Evolutionary conservation across 2,329 filamentous ascomycete species (phyloP).

Genomic region (Chaetomium sp.): DNA sequence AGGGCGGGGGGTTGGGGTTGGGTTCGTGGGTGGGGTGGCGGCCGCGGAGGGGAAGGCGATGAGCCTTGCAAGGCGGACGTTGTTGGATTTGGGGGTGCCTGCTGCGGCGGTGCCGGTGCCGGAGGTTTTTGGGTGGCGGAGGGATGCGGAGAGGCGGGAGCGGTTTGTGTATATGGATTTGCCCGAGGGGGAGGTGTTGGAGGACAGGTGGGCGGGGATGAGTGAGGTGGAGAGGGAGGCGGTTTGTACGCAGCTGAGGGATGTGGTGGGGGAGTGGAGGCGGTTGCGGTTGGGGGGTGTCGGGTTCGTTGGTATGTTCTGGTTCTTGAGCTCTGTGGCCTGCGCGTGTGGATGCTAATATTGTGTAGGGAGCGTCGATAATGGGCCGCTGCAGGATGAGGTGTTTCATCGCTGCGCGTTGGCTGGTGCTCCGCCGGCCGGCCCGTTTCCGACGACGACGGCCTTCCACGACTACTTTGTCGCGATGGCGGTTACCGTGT

Average conservation of each 20-base stretch:
- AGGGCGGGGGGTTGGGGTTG: too few species aligned
- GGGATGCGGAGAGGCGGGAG: conserved; percentile 25
- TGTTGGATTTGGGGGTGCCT: neutral
- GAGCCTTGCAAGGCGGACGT: conserved; percentile 11
- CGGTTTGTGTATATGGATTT: conserved; percentile 29
- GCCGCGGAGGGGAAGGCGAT: conserved; percentile 28
- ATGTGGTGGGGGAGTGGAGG: conserved; percentile 24
- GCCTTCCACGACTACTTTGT: conserved; percentile 32
- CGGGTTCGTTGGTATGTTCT: conserved; percentile 25
- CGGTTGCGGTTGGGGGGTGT: conserved; percentile 21
- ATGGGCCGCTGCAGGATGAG: conserved; percentile 25
- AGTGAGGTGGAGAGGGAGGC: conserved; percentile 16
- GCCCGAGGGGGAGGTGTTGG: conserved; percentile 20
- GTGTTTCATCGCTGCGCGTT: conserved; percentile 18
- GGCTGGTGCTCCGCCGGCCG: conserved; percentile 19
- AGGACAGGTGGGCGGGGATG: conserved; percentile 22
- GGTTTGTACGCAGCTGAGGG: conserved; percentile 21
- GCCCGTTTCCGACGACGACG: conserved; percentile 26
- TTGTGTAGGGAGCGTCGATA: conserved; percentile 26
- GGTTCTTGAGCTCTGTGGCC: neutral
- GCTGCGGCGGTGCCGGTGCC: conserved; percentile 20
- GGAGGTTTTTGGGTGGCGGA: conserved; percentile 32
- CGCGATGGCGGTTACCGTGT: conserved; percentile 24
- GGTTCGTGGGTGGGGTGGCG: neutral
- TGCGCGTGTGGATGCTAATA: neutral